Evolutionary conservation across 805 yeast genomes (phyloP).

Genomic region (Starmerella etchellsii): DNA sequence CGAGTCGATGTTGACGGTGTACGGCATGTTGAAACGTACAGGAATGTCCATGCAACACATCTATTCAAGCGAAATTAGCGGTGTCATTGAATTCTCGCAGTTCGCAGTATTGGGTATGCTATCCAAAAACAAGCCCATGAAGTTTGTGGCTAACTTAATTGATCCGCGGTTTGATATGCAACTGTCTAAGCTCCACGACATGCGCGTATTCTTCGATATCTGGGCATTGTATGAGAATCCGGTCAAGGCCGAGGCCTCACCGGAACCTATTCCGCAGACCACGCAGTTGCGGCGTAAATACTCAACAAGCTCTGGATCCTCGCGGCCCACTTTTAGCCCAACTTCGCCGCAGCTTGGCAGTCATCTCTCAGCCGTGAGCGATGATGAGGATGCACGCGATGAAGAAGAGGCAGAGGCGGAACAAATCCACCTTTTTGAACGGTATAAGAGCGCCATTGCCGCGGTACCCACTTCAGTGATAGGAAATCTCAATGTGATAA

Average conservation of each 20-base stretch:
- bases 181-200: constrained; percentile 75
- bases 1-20: constrained; percentile 31
- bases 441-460: constrained; percentile 45
- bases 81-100: constrained; percentile 24
- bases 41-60: constrained; percentile 74
- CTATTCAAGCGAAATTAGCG: constrained; percentile 81
- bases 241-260: background rate
- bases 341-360: background rate
- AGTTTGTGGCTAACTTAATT: constrained; percentile 36
- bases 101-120: constrained; percentile 5
- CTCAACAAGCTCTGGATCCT: constrained; percentile 5
- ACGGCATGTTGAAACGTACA: constrained; percentile 41
- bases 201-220: constrained; percentile 45
- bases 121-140: constrained; percentile 11
- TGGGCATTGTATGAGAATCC: constrained; percentile 16
- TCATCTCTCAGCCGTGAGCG: background rate
- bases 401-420: constrained; percentile 17
- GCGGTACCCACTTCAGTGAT: constrained; percentile 67
- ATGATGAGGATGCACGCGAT: constrained; percentile 20
- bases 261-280: constrained; percentile 5
- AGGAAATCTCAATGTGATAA: constrained; percentile 42
- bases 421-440: constrained; percentile 23
- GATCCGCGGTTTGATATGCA: constrained; percentile 48
- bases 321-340: background rate
- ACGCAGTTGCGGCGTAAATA: constrained; percentile 9